Evolutionary conservation across 2,329 filamentous ascomycete species (phyloP).

Genomic region (Beauveria brongniartii): DNA sequence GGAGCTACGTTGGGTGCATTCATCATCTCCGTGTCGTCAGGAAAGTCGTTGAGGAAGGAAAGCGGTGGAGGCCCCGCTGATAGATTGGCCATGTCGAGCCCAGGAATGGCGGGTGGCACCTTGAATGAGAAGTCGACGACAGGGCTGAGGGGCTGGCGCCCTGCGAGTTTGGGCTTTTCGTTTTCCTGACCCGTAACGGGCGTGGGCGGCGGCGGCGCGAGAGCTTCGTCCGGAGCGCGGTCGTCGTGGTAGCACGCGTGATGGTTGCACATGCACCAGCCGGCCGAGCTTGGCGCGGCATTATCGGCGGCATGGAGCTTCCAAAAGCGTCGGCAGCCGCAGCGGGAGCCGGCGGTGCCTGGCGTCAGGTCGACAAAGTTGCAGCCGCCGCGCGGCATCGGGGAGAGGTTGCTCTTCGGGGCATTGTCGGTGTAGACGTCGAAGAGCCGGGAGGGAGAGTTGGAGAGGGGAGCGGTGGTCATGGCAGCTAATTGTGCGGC

Average conservation of each 20-base stretch:
- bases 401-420: conserved; percentile 19
- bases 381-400: conserved; percentile 45
- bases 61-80: conserved; percentile 18
- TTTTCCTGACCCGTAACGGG: conserved; percentile 41
- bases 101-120: conserved; percentile 26
- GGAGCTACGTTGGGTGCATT: conserved; percentile 17
- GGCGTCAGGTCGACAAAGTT: conserved; percentile 49
- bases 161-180: conserved; percentile 35
- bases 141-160: conserved; percentile 44
- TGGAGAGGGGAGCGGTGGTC: conserved; percentile 37
- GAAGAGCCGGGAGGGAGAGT: conserved; percentile 40
- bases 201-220: conserved; percentile 15
- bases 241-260: conserved; percentile 56
- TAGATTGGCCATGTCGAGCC: conserved; percentile 35
- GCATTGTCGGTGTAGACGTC: conserved; percentile 45
- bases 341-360: conserved; percentile 43
- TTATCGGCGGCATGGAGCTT: conserved; percentile 31
- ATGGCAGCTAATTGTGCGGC: conserved; percentile 41
- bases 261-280: conserved; percentile 55
- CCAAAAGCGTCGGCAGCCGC: conserved; percentile 56
- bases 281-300: conserved; percentile 33
- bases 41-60: conserved; percentile 27
- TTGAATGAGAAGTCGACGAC: conserved; percentile 40
- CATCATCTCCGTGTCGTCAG: conserved; percentile 19
- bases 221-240: conserved; percentile 17